Evolutionary conservation across 257 asterid genomes (phyloP).

Genomic region (Capsicum pubescens): DNA sequence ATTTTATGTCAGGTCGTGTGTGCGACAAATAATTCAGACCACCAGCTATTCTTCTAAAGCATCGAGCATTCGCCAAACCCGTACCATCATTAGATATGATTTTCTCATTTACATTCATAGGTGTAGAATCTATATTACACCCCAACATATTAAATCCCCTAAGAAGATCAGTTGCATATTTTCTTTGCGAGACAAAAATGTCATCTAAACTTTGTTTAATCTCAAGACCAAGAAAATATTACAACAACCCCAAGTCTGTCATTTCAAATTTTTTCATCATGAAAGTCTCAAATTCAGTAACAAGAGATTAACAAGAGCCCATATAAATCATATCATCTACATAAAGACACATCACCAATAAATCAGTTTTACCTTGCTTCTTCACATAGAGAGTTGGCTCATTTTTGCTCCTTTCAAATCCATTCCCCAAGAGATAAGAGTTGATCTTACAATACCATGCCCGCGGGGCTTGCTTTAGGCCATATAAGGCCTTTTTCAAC

Average conservation of each 20-base stretch:
- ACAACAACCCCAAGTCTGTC: too few relatives aligned
- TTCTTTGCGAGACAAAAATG: too few relatives aligned
- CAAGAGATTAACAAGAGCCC: too few relatives aligned
- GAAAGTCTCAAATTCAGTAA: too few relatives aligned
- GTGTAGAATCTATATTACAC: neutral
- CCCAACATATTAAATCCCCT: too few relatives aligned
- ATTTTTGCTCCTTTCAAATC: slow-evolving; percentile 5
- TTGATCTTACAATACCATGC: neutral
- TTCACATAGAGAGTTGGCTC: slow-evolving; percentile 20
- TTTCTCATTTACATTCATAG: slow-evolving; percentile 9
- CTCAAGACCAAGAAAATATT: too few relatives aligned
- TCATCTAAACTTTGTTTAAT: too few relatives aligned
- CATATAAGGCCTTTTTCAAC: too few relatives aligned
- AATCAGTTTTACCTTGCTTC: neutral
- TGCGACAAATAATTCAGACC: slow-evolving; percentile 20
- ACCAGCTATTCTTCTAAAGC: slow-evolving; percentile 25
- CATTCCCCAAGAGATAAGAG: neutral
- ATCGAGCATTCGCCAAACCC: neutral
- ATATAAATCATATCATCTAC: too few relatives aligned
- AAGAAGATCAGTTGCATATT: too few relatives aligned
- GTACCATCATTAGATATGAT: neutral
- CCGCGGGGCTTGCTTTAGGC: neutral
- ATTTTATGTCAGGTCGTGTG: neutral
- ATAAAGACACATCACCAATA: neutral
- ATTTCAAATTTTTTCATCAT: too few relatives aligned